Conservation (phyloP, 2,329 filamentous ascomycete genomes). For the Thelonectria discophora region DNA sequence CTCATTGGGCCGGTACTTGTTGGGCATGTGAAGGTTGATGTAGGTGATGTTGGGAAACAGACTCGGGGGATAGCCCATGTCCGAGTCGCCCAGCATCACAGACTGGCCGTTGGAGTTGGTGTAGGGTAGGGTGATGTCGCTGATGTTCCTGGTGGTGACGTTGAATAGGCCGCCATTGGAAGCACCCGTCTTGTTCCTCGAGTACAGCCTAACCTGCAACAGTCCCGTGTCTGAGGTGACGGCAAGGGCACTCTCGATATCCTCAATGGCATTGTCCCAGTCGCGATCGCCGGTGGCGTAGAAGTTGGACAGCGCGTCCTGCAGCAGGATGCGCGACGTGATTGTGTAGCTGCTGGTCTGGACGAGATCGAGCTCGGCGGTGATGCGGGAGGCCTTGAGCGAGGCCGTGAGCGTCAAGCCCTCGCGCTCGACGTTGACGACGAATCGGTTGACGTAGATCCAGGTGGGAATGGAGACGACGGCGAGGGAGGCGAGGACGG, state of each 20-base stretch:
- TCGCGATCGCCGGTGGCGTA: conserved; percentile 61
- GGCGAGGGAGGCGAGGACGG: conserved; percentile 77
- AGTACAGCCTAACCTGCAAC: conserved; percentile 78
- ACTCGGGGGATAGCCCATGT: conserved; percentile 72
- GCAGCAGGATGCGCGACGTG: conserved; percentile 70
- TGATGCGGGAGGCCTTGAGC: conserved; percentile 84
- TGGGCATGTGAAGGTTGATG: conserved; percentile 53
- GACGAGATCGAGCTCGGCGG: conserved; percentile 80
- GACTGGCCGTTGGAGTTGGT: conserved; percentile 62
- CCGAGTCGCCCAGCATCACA: conserved; percentile 68
- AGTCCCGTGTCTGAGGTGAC: conserved; percentile 66
- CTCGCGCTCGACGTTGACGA: conserved; percentile 61
- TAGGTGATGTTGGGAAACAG: conserved; percentile 86
- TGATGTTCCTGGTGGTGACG: conserved; percentile 62
- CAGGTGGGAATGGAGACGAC: conserved; percentile 82
- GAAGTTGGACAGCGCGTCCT: conserved; percentile 60
- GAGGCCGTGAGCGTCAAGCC: conserved; percentile 82
- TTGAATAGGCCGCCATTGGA: conserved; percentile 67
- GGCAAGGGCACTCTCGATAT: conserved; percentile 76
- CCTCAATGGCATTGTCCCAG: conserved; percentile 68
- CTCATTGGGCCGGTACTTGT: conserved; percentile 52
- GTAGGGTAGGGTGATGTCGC: conserved; percentile 70
- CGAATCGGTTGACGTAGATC: conserved; percentile 66
- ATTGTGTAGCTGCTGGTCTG: conserved; percentile 78
- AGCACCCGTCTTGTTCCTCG: conserved; percentile 68